Base-by-base conservation (phyloP, 306 rosid species). In the Begonia masoniana region DNA sequence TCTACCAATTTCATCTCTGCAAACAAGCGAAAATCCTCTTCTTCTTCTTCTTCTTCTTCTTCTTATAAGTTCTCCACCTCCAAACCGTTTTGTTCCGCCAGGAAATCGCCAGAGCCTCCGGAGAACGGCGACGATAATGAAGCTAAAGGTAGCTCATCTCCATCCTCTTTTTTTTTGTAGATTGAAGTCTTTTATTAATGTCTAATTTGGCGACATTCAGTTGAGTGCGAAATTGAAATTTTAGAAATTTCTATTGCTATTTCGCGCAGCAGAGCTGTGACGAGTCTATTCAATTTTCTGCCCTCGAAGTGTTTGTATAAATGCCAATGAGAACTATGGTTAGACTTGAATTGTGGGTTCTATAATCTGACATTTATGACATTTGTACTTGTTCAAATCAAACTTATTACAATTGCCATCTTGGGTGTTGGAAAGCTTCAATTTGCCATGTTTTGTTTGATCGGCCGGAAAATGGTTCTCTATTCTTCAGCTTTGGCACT, bases 81-180 rank as follows among this genome's bases (percentile, higher is more conserved):
- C 52, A 66, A 39, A 42, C 50, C 66, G 51, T 3, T 80, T 57
- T 82, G 77, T 14, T 84, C 88, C 41, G 68, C 53, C 52, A 71
- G 78, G 66, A 74, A 65, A 54, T 75, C 54, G 26, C 61, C 41
- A 46, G 74, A 82, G 54, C 76, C 85, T 51, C 71, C 23, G 50
- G 52, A 43, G 36, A 69, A 74, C 41, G 81, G 57, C 24, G 71
- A 76, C 26, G 50, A 60, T 41, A 62, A 70, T 17, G 71, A 75
- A 50, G 52, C 57, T 15, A 72, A 70, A 16, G 84, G 82, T 68
- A 68, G 8, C 41, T 26, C 56, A 50, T 24, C 13, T 21, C 43
- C 26, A 15, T 4, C 41, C 43, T 15, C 36, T 10, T 7, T 10
- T 50, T 14, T 11, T 3, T 12, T 13, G 4, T 41, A 11, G n/a